Evolutionary conservation across 192 early-diverging fungal genomes (phyloP).

Genomic region (Coemansia sp.): DNA sequence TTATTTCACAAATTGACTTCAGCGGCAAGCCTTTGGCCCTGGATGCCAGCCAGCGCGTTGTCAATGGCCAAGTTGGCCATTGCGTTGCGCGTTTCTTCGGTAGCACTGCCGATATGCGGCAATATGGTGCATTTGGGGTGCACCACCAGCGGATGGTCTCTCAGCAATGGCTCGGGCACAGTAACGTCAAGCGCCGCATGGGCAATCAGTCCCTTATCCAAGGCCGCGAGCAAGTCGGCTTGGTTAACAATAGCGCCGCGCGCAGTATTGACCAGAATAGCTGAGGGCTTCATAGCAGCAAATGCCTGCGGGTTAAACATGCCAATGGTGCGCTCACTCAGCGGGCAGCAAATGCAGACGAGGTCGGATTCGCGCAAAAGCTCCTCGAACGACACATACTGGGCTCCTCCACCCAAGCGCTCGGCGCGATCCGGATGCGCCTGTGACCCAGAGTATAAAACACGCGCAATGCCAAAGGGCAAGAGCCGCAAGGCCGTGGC

Average conservation of each 20-base stretch:
- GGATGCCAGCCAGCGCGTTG: slow-evolving; percentile 67
- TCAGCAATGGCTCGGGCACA: slow-evolving; percentile 79
- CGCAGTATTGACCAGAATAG: slow-evolving; percentile 82
- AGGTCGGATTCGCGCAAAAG: slow-evolving; percentile 71
- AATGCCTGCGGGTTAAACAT: slow-evolving; percentile 73
- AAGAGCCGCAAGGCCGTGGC: slow-evolving; percentile 73
- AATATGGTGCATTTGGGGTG: slow-evolving; percentile 70
- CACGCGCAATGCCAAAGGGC: slow-evolving; percentile 69
- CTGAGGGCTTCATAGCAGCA: slow-evolving; percentile 65
- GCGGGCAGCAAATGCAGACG: slow-evolving; percentile 73
- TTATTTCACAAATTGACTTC: slow-evolving; percentile 15
- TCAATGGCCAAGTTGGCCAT: slow-evolving; percentile 80
- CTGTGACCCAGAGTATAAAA: slow-evolving; percentile 66
- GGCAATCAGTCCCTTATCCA: slow-evolving; percentile 62
- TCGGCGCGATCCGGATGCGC: slow-evolving; percentile 55
- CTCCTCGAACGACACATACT: slow-evolving; percentile 58
- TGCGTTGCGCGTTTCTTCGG: slow-evolving; percentile 78
- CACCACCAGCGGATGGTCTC: slow-evolving; percentile 62
- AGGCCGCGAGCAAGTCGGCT: slow-evolving; percentile 65
- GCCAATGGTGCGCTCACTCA: slow-evolving; percentile 70
- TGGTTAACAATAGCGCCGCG: slow-evolving; percentile 83
- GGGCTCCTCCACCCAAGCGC: slow-evolving; percentile 56
- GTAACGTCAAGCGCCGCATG: slow-evolving; percentile 87
- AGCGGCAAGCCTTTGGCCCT: slow-evolving; percentile 51
- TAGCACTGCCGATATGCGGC: slow-evolving; percentile 88